A percentile compares a stretch with the other conserved stretches of the same genome.
These are phyloP conservation scores for Colletotrichum trifolii DNA, from an alignment of 2,329 filamentous ascomycete species.

Conservation along the genomic window DNA sequence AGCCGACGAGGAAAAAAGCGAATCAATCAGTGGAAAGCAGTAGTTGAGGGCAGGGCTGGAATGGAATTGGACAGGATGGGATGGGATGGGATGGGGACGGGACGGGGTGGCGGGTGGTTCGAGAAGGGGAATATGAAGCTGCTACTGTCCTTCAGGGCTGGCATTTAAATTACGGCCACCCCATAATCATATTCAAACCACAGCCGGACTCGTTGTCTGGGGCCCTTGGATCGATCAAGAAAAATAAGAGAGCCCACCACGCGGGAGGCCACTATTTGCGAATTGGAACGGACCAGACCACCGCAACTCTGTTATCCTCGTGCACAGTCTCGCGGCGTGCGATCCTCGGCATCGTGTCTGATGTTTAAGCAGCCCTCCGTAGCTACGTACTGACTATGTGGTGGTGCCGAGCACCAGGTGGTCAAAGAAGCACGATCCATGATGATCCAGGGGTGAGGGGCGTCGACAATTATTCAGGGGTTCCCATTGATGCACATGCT, in stretches of 20 bases:
- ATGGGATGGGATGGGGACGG: constrained; percentile 1
- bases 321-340: neutral
- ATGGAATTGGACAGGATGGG: neutral
- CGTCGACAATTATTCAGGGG: constrained; percentile 28
- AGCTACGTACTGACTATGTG: neutral
- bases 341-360: constrained; percentile 13
- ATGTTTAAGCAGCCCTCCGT: neutral
- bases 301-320: neutral
- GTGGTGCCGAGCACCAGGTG: neutral
- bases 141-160: constrained; percentile 29
- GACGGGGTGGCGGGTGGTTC: constrained; percentile 21
- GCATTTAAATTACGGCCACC: constrained; percentile 37
- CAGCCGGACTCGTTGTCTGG: neutral
- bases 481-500: constrained; percentile 34
- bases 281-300: constrained; percentile 13
- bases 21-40: neutral
- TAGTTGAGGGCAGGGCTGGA: neutral
- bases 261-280: constrained; percentile 29
- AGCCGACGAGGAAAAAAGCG: neutral
- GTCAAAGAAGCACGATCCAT: neutral
- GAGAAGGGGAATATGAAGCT: constrained; percentile 34
- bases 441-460: constrained; percentile 7
- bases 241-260: constrained; percentile 3
- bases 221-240: constrained; percentile 23
- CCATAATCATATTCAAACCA: constrained; percentile 34